Evolutionary conservation across 202 grass and related monocot genomes (phyloP), one percentile per base, ranked within the genome.

Genomic region (Hordeum pubiflorum): DNA sequence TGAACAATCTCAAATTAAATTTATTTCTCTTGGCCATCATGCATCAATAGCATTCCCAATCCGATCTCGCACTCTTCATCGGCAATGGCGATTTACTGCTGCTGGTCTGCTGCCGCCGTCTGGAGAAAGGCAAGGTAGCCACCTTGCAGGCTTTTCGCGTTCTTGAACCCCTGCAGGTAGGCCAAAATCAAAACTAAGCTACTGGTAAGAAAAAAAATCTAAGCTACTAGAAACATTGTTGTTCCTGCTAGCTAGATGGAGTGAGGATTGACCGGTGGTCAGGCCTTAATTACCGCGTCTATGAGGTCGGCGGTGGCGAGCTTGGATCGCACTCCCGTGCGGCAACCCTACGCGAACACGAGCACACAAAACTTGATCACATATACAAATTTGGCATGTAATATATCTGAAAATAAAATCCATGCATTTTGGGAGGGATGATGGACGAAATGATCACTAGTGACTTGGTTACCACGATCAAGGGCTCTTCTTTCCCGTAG

Each of bases 251-350:
- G 32, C 9, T 27, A 34, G 36, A 69, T 31, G 11, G 38, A 46
- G 12, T 69, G 2, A 11, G 1, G 46, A 17, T 29, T 39, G 3
- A 59, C 9, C 26, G 26, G 37, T 48, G 59, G 6, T 0, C 57
- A 37, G 9, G 48, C 39, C 32, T 46, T 70, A 3, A 39, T 69
- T 92, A 97, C 88, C 69, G 63, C 83, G 10, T 86, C 74, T 22
- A 82, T 2, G 24, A 97, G 89, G 77, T 91, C 89, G 8, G 84
- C 36, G 7, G 84, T 97, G 3, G 93, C 91, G 3, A 91, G 83
- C 78, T 81, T 97, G 33, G 93, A 93, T 84, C 91, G 77, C 2
- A 89, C 75, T 24, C 93, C 93, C 2, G 93, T 75, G 52, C 64
- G 57, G 87, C 93, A 97, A 56, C 37, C 93, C 91, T 97, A 33